A percentile compares a stretch with the other conserved stretches of the same genome.
Conservation (phyloP, 176 grass and related monocot genomes). For the Thalia dealbata region DNA sequence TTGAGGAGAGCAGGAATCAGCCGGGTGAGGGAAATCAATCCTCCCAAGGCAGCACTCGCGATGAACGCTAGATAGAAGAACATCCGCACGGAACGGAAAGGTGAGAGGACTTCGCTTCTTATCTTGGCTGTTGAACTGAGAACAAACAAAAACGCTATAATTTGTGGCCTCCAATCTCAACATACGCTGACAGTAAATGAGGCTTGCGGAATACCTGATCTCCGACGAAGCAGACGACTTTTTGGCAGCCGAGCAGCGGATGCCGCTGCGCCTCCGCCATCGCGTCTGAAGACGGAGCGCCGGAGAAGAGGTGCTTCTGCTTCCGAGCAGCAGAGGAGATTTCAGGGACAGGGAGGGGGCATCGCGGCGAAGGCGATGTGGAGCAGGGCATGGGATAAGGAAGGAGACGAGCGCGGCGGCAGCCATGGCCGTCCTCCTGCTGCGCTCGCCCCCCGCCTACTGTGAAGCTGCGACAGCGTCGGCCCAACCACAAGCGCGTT, state of each 20-base stretch:
- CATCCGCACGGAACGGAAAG: constrained; percentile 76
- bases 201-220: constrained; percentile 39
- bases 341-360: background rate
- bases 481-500: background rate
- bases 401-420: constrained; percentile 1
- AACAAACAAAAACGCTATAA: background rate
- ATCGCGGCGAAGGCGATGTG: background rate
- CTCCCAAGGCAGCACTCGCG: constrained; percentile 54
- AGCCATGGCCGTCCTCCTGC: constrained; percentile 2
- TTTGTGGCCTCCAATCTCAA: background rate
- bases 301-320: background rate
- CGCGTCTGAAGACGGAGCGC: background rate
- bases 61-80: constrained; percentile 97
- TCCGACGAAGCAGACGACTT: constrained; percentile 47
- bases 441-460: background rate
- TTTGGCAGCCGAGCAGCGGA: constrained; percentile 45
- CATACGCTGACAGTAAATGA: background rate
- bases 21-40: constrained; percentile 54
- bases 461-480: background rate
- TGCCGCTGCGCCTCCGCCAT: background rate
- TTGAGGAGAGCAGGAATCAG: constrained; percentile 45
- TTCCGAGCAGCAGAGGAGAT: background rate
- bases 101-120: constrained; percentile 83
- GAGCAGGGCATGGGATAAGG: background rate
- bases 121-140: constrained; percentile 68